phyloP scores from a whole-genome alignment of 371 early-diverging fungal species.

The Syncephalastrum racemosum region DNA sequence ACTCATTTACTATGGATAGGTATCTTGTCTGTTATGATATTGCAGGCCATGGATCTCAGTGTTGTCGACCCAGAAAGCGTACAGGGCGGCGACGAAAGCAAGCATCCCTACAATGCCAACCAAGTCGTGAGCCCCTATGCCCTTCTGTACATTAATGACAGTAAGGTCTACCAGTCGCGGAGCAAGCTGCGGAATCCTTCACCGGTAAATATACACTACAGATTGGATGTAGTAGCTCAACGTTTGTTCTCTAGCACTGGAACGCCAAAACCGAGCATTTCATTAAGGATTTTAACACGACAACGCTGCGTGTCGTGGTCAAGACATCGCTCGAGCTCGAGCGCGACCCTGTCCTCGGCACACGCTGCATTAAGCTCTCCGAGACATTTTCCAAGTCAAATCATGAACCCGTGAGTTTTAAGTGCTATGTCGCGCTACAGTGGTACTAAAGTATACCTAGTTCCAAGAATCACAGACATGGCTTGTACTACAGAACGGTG shows the following conservation, averaged over 20 bases:
- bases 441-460: not conserved
- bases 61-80: slow-evolving; percentile 32
- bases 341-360: slow-evolving; percentile 40
- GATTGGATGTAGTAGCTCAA: no score
- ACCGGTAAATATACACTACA: slow-evolving; percentile 25
- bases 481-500: slow-evolving; percentile 33
- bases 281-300: slow-evolving; percentile 22
- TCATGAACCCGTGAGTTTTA: slow-evolving; percentile 21
- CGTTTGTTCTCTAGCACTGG: slow-evolving; percentile 29
- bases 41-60: slow-evolving; percentile 43
- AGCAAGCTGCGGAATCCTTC: slow-evolving; percentile 35
- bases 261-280: slow-evolving; percentile 42
- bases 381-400: slow-evolving; percentile 23
- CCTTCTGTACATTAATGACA: slow-evolving; percentile 38
- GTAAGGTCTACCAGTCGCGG: slow-evolving; percentile 37
- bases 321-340: slow-evolving; percentile 38
- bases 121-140: slow-evolving; percentile 43
- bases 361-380: slow-evolving; percentile 15
- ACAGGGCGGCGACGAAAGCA: slow-evolving; percentile 26
- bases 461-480: slow-evolving; percentile 36
- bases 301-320: slow-evolving; percentile 30
- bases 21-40: slow-evolving; percentile 33
- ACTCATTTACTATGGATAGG: not conserved
- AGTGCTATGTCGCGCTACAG: no score
- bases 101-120: slow-evolving; percentile 40